phyloP scores from a whole-genome alignment of 306 rosid species.

The Malus sieversii region DNA sequence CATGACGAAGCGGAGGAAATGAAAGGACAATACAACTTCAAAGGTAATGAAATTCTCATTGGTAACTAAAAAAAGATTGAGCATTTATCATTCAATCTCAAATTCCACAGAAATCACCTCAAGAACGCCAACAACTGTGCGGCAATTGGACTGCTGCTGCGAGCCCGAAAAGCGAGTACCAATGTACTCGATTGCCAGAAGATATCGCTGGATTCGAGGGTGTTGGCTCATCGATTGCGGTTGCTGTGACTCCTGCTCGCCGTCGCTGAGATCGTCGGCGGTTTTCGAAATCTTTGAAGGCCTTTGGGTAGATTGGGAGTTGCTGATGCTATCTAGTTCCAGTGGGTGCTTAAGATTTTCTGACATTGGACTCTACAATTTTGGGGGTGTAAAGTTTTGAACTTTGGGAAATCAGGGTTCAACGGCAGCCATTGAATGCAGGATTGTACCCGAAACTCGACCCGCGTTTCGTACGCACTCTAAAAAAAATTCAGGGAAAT shows the following conservation, averaged over 20 bases:
- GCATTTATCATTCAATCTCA: not conserved
- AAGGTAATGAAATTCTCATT: not conserved
- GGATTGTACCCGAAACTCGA: not conserved
- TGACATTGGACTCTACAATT: constrained; percentile 28
- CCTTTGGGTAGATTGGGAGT: constrained; percentile 28
- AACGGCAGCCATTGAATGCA: not conserved
- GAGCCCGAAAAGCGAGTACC: constrained; percentile 88
- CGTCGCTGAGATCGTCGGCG: constrained; percentile 4
- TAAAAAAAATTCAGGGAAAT: too few relatives aligned
- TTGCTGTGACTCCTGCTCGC: constrained; percentile 6
- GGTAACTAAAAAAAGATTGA: not conserved
- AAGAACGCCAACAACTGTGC: constrained; percentile 82
- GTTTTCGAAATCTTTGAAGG: constrained; percentile 54
- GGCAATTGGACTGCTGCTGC: constrained; percentile 70
- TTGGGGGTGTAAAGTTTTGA: not conserved
- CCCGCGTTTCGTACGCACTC: not conserved
- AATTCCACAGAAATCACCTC: constrained; percentile 32
- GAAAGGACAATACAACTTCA: not conserved
- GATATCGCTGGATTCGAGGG: constrained; percentile 58
- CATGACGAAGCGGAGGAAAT: not conserved
- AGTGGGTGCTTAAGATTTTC: constrained; percentile 37
- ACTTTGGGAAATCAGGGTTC: not conserved
- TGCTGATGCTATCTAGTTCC: constrained; percentile 20
- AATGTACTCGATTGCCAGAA: constrained; percentile 74
- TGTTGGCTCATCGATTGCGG: constrained; percentile 36